A percentile compares a stretch with the other conserved stretches of the same genome.
Conservation (phyloP, 1,284 basidiomycete genomes). For the Leucoagaricus sp. region DNA sequence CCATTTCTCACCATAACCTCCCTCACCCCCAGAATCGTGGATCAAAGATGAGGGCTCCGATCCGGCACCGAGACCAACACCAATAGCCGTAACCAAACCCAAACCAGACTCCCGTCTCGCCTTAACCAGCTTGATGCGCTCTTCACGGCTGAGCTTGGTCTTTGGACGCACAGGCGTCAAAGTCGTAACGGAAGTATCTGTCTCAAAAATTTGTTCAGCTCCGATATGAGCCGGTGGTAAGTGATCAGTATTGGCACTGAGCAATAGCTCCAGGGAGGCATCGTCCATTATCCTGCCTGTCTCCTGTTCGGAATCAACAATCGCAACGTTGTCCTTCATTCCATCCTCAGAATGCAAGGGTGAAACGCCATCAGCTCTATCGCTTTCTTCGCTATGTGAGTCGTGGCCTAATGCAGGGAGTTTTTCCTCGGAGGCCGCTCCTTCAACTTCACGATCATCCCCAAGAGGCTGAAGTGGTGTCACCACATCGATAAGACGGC, state of each 20-base stretch:
- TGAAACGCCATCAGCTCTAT: conserved; percentile 42
- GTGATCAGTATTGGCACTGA: conserved; percentile 49
- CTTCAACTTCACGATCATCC: conserved; percentile 35
- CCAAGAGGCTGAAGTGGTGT: conserved; percentile 41
- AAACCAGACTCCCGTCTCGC: conserved; percentile 47
- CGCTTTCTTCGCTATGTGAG: conserved; percentile 51
- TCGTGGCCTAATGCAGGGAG: conserved; percentile 53
- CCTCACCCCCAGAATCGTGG: conserved; percentile 15
- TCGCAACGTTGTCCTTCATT: conserved; percentile 25
- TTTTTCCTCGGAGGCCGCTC: conserved; percentile 43
- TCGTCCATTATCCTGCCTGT: conserved; percentile 43
- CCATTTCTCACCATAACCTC: conserved; percentile 47
- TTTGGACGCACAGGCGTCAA: conserved; percentile 41
- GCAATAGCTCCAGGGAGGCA: conserved; percentile 54
- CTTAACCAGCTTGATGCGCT: conserved; percentile 64
- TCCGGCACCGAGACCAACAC: conserved; percentile 14
- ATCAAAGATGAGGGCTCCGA: conserved; percentile 14
- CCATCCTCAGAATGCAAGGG: conserved; percentile 33
- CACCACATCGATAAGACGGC: conserved; percentile 58
- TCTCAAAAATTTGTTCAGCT: conserved; percentile 77
- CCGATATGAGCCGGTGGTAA: conserved; percentile 53
- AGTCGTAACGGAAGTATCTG: conserved; percentile 49
- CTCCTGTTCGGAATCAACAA: conserved; percentile 23
- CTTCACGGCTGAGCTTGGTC: conserved; percentile 67
- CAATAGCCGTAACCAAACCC: conserved; percentile 20